A percentile compares a stretch with the other conserved stretches of the same genome.
These are phyloP conservation scores for Alnus rubra DNA, from an alignment of 306 rosid species.

Conservation along the genomic window DNA sequence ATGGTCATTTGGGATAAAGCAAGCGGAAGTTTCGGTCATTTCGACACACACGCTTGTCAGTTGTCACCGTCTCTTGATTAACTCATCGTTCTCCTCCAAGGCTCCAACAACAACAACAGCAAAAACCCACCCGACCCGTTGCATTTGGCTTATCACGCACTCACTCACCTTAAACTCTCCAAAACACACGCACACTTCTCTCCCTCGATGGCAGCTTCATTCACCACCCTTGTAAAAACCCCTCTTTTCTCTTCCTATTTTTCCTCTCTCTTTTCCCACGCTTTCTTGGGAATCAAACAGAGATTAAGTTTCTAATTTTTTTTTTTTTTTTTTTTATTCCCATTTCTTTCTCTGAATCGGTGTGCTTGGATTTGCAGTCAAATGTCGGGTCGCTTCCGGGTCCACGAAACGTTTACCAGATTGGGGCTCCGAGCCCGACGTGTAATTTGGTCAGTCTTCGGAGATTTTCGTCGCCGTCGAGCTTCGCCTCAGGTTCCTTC, in stretches of 20 bases:
- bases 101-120: background rate
- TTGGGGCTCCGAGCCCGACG: constrained; percentile 25
- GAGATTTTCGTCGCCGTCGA: constrained; percentile 27
- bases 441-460: constrained; percentile 20
- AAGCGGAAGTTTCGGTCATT: background rate
- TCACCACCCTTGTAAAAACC: constrained; percentile 42
- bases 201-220: constrained; percentile 50
- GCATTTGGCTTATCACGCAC: background rate
- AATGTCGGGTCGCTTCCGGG: constrained; percentile 38
- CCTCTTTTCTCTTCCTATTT: too few relatives aligned
- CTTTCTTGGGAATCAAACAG: background rate
- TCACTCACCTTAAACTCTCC: background rate
- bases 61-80: background rate
- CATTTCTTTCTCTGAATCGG: background rate
- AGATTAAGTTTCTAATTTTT: background rate
- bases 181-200: background rate
- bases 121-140: too few relatives aligned
- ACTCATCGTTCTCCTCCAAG: background rate
- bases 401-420: constrained; percentile 25
- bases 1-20: background rate
- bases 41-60: background rate
- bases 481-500: constrained; percentile 33
- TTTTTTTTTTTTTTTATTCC: background rate
- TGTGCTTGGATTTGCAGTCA: constrained; percentile 32
- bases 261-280: background rate